Percentiles rank a stretch among this genome's conserved stretches.
Conservation (phyloP, 345 rosid genomes). For the Citrus hindsii region DNA sequence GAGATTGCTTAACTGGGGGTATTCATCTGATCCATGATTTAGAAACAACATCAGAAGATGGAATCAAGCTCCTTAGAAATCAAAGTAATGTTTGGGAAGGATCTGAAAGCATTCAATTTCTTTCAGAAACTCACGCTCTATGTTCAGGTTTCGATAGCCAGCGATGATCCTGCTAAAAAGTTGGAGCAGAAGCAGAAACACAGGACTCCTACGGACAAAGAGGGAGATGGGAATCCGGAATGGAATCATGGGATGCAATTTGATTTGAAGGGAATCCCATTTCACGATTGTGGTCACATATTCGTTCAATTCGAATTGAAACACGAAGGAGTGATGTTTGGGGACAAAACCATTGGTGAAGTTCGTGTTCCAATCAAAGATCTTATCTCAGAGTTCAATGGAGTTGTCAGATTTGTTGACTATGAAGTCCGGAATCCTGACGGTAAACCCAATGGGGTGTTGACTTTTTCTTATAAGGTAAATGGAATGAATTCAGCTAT, state of each 20-base stretch:
- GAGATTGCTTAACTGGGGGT: neutral
- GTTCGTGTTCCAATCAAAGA: slow-evolving; percentile 44
- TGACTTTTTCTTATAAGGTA: slow-evolving; percentile 36
- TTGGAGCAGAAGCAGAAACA: slow-evolving; percentile 24
- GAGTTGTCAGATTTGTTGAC: slow-evolving; percentile 35
- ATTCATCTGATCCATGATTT: neutral
- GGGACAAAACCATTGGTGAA: slow-evolving; percentile 53
- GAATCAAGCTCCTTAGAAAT: slow-evolving; percentile 35
- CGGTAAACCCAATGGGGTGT: slow-evolving; percentile 38
- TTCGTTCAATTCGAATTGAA: slow-evolving; percentile 37
- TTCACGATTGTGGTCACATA: slow-evolving; percentile 21
- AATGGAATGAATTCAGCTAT: slow-evolving; percentile 7
- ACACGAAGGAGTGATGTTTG: slow-evolving; percentile 49
- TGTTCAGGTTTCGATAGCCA: slow-evolving; percentile 28
- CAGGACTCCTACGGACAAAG: slow-evolving; percentile 41
- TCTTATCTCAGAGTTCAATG: slow-evolving; percentile 29
- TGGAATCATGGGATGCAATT: slow-evolving; percentile 48
- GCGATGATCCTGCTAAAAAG: slow-evolving; percentile 30
- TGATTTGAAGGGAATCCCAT: slow-evolving; percentile 22
- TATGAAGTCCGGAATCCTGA: slow-evolving; percentile 45
- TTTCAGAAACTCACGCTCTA: slow-evolving; percentile 52
- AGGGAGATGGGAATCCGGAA: slow-evolving; percentile 51
- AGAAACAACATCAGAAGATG: slow-evolving; percentile 6
- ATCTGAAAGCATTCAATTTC: slow-evolving; percentile 49
- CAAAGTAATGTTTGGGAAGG: slow-evolving; percentile 35